These are phyloP conservation scores for Pneumocystis jirovecii DNA, from an alignment of 1,139 yeast genomes.

Conservation along the genomic window DNA sequence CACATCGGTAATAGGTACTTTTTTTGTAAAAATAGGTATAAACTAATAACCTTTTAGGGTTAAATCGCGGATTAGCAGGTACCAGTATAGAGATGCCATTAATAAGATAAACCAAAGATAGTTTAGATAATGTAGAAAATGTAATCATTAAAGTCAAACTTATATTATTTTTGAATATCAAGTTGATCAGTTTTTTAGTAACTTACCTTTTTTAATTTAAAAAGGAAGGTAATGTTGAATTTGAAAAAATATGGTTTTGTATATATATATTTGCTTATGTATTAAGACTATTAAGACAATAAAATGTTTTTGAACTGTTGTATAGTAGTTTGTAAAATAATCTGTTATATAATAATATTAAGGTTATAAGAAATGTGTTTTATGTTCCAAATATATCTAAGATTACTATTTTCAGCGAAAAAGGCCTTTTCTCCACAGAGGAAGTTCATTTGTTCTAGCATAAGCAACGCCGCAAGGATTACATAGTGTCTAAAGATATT, in stretches of 20 bases:
- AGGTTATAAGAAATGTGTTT: background rate
- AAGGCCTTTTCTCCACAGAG: background rate
- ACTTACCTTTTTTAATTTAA: too few species aligned
- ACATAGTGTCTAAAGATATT: background rate
- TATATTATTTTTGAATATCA: too few species aligned
- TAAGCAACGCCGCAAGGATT: background rate
- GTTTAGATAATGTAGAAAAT: background rate
- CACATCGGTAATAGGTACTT: too few species aligned
- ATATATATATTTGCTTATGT: too few species aligned
- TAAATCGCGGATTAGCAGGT: too few species aligned
- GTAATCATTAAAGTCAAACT: background rate
- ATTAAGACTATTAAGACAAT: too few species aligned
- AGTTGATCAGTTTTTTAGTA: too few species aligned
- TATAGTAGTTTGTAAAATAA: background rate
- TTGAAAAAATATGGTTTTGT: too few species aligned
- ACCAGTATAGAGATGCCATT: too few species aligned
- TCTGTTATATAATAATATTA: background rate
- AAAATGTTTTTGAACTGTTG: background rate
- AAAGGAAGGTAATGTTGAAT: too few species aligned
- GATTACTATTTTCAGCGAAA: background rate
- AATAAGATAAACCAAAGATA: background rate
- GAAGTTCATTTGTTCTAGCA: background rate
- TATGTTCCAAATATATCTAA: background rate
- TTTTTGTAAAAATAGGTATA: too few species aligned
- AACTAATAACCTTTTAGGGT: background rate